phyloP scores from a whole-genome alignment of 345 rosid species.

The Combretum micranthum region DNA sequence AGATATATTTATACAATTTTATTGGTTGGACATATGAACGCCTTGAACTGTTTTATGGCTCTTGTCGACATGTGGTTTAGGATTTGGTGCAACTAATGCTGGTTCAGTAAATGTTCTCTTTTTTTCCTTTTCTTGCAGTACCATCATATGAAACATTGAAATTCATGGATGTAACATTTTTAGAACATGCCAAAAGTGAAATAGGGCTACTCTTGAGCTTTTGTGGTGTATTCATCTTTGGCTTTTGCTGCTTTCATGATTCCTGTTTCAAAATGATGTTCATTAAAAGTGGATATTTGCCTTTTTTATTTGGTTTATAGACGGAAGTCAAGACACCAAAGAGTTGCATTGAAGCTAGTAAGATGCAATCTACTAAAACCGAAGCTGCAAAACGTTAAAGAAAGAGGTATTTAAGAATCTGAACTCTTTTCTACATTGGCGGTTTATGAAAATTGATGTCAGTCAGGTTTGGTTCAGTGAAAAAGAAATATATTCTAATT shows the following conservation, averaged over 20 bases:
- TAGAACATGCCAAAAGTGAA: no score
- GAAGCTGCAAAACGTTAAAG: slow-evolving; percentile 28
- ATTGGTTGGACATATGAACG: no score
- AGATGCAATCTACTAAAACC: slow-evolving; percentile 13
- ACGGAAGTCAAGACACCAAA: slow-evolving; percentile 37
- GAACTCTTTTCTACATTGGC: no score
- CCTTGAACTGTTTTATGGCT: slow-evolving; percentile 13
- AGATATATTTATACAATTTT: no score
- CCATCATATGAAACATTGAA: neutral
- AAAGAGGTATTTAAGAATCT: slow-evolving; percentile 34
- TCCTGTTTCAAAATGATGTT: neutral
- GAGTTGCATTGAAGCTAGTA: slow-evolving; percentile 22
- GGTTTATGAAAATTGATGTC: no score
- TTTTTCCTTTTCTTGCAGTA: neutral
- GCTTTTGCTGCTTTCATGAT: neutral
- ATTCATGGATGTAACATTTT: neutral
- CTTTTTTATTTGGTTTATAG: slow-evolving; percentile 15
- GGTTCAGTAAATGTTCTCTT: slow-evolving; percentile 24
- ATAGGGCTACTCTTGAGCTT: neutral
- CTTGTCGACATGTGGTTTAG: slow-evolving; percentile 33
- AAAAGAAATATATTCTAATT: no score
- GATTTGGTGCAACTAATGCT: slow-evolving; percentile 48
- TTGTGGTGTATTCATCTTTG: neutral
- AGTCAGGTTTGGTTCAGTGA: no score
- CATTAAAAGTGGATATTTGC: neutral